These are phyloP conservation scores for Phyllosticta capitalensis DNA, from an alignment of 2,329 filamentous ascomycete genomes.

Conservation along the genomic window DNA sequence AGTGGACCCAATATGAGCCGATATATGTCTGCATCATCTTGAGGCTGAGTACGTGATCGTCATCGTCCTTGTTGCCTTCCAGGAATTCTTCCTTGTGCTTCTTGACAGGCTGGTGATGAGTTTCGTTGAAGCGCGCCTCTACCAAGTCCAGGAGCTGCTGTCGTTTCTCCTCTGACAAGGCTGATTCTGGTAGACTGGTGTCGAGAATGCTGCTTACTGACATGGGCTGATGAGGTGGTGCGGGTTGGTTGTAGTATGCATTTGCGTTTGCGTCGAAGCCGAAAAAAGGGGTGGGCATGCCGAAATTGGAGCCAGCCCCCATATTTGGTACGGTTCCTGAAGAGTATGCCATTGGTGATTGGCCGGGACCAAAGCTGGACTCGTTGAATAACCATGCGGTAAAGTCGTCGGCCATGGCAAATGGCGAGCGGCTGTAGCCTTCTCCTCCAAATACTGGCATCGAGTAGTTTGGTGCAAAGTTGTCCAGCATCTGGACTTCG, in stretches of 20 bases:
- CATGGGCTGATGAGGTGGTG: slow-evolving; percentile 69
- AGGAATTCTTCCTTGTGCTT: slow-evolving; percentile 68
- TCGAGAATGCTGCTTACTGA: slow-evolving; percentile 79
- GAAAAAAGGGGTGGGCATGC: slow-evolving; percentile 42
- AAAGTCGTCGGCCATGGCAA: slow-evolving; percentile 80
- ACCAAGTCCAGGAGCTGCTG: slow-evolving; percentile 77
- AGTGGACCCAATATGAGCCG: slow-evolving; percentile 85
- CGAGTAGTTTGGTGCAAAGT: slow-evolving; percentile 44
- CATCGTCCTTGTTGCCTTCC: slow-evolving; percentile 60
- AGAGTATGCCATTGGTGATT: slow-evolving; percentile 30
- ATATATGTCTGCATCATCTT: slow-evolving; percentile 93
- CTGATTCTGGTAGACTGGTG: slow-evolving; percentile 66
- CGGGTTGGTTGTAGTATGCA: slow-evolving; percentile 39
- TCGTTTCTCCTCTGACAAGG: slow-evolving; percentile 80
- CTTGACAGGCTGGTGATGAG: slow-evolving; percentile 61
- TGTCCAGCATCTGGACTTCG: slow-evolving; percentile 32
- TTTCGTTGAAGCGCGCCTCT: slow-evolving; percentile 69
- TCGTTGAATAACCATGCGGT: slow-evolving; percentile 77
- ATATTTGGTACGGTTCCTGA: slow-evolving; percentile 24
- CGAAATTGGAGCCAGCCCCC: slow-evolving; percentile 28
- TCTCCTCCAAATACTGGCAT: slow-evolving; percentile 85
- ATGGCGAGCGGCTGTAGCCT: slow-evolving; percentile 75
- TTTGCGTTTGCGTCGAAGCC: slow-evolving; percentile 40
- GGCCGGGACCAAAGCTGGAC: slow-evolving; percentile 37
- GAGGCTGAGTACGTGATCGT: slow-evolving; percentile 61